Percentiles rank a stretch among this genome's conserved stretches.
These are phyloP conservation scores for Dillenia suffruticosa DNA, from an alignment of 164 flowering plant species.

Conservation along the genomic window DNA sequence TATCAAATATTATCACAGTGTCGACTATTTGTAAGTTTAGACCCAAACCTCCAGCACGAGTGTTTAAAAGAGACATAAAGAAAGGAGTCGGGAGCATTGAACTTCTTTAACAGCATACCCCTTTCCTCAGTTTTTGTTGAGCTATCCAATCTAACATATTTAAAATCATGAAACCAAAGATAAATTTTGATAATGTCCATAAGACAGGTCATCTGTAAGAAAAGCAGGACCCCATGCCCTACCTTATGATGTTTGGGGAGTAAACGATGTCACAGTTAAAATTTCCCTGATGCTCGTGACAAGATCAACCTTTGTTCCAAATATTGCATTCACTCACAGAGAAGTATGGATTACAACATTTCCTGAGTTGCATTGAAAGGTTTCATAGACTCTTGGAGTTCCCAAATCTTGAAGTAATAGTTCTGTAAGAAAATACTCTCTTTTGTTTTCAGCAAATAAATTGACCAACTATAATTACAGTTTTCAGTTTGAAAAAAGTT, in stretches of 20 bases:
- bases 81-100: constrained; percentile 91
- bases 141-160: constrained; percentile 88
- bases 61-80: constrained; percentile 94
- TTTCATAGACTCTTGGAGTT: constrained; percentile 86
- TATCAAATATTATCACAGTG: constrained; percentile 93
- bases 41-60: constrained; percentile 99
- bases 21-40: constrained; percentile 92
- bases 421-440: background rate
- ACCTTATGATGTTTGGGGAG: constrained; percentile 82
- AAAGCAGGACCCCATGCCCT: constrained; percentile 90
- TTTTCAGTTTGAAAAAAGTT: no score
- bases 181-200: constrained; percentile 86
- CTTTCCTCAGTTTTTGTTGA: constrained; percentile 90
- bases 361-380: constrained; percentile 92
- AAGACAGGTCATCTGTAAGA: constrained; percentile 93
- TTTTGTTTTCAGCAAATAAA: background rate
- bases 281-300: constrained; percentile 92
- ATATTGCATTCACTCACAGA: constrained; percentile 68
- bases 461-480: no score
- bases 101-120: constrained; percentile 65
- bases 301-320: constrained; percentile 69
- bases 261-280: constrained; percentile 94
- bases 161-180: constrained; percentile 54
- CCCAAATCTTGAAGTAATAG: constrained; percentile 56
- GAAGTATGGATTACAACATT: constrained; percentile 96